These are phyloP conservation scores for Monotropa hypopitys DNA, from an alignment of 179 eudicot genomes.

Conservation along the genomic window DNA sequence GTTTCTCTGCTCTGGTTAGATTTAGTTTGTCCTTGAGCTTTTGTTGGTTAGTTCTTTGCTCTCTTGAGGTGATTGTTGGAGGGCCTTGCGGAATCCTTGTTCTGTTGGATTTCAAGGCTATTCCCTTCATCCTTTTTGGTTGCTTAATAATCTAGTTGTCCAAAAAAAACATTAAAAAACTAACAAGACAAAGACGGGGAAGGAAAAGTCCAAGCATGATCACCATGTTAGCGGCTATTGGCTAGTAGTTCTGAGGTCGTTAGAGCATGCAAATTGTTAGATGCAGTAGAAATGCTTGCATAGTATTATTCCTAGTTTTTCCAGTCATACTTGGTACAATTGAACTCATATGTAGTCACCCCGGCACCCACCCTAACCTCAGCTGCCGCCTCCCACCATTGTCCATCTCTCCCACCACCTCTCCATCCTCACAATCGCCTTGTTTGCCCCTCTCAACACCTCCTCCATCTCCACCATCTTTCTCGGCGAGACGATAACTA, in stretches of 20 bases:
- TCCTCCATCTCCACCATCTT: too few relatives aligned
- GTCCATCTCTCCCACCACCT: too few relatives aligned
- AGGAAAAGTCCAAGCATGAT: not conserved
- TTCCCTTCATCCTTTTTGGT: not conserved
- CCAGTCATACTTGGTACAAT: not conserved
- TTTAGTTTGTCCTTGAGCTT: not conserved
- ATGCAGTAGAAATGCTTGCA: not conserved
- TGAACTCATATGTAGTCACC: not conserved
- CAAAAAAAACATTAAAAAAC: not conserved
- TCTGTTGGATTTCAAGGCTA: not conserved
- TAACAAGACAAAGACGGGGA: not conserved
- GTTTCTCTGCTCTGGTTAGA: not conserved
- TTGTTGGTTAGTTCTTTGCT: not conserved
- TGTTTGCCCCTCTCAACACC: too few relatives aligned
- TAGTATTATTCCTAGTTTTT: not conserved
- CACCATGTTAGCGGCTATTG: not conserved
- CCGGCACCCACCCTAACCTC: too few relatives aligned
- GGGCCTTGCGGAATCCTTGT: not conserved
- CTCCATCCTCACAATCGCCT: too few relatives aligned
- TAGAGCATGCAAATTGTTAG: not conserved
- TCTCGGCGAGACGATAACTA: too few relatives aligned
- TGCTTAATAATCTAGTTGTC: not conserved
- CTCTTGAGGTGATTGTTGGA: too few relatives aligned
- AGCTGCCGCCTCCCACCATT: too few relatives aligned
- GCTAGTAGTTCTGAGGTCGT: not conserved